Evolutionary conservation across 352 stramenopile species (phyloP).

Genomic region (Phytophthora uliginosa): DNA sequence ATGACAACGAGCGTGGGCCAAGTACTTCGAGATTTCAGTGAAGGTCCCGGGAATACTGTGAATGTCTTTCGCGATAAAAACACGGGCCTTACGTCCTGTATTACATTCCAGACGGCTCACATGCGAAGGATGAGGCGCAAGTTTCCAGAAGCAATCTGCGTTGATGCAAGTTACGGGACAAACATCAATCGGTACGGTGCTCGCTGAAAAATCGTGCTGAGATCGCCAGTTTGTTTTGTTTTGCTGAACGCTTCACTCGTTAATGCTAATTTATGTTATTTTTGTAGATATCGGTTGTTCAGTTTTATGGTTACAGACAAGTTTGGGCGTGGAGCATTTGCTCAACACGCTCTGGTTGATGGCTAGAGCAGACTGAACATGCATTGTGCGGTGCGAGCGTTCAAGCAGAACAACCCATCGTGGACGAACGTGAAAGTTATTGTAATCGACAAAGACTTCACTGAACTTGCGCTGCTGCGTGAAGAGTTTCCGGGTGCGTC

Average conservation of each 20-base stretch:
- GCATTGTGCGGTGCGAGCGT: background rate
- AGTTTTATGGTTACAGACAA: slow-evolving; percentile 6
- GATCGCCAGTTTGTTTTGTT: background rate
- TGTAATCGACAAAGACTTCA: slow-evolving; percentile 11
- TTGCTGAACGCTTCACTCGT: background rate
- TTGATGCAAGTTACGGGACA: slow-evolving; percentile 16
- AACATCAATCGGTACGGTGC: slow-evolving; percentile 18
- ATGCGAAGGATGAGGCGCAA: slow-evolving; percentile 15
- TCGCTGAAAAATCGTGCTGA: background rate
- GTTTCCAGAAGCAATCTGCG: slow-evolving; percentile 7
- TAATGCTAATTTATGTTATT: background rate
- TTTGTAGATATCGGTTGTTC: slow-evolving; percentile 14
- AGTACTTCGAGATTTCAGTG: slow-evolving; percentile 11
- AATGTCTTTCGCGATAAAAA: slow-evolving; percentile 5
- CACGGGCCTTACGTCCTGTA: slow-evolving; percentile 1
- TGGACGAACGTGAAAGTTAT: slow-evolving; percentile 2
- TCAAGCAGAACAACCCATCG: slow-evolving; percentile 14
- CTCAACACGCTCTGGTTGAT: slow-evolving; percentile 14
- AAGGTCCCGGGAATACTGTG: slow-evolving; percentile 17
- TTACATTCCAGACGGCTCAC: slow-evolving; percentile 17
- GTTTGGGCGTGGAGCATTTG: slow-evolving; percentile 14
- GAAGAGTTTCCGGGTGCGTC: background rate
- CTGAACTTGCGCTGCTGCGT: background rate
- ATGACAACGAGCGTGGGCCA: slow-evolving; percentile 20
- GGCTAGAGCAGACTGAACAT: slow-evolving; percentile 13